Evolutionary conservation across 345 rosid genomes (phyloP).

Genomic region (Aquilaria yunnanensis): DNA sequence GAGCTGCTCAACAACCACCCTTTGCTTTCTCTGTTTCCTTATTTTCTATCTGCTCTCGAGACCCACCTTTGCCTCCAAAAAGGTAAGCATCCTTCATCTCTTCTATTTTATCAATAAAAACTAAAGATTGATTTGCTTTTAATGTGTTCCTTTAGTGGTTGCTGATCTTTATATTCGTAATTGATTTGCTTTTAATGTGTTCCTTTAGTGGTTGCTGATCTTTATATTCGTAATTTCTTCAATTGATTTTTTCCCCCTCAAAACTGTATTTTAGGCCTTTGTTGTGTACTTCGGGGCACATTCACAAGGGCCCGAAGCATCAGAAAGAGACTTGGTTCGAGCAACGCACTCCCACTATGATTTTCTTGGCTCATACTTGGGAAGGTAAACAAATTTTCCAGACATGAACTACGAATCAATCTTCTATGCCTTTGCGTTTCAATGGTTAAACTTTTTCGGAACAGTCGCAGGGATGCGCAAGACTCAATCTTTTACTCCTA

Average conservation of each 20-base stretch:
- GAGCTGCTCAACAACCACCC: constrained; percentile 15
- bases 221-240: too few species aligned
- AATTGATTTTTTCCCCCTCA: too few species aligned
- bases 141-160: not conserved
- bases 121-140: not conserved
- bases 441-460: not conserved
- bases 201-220: too few species aligned
- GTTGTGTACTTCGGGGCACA: constrained; percentile 85
- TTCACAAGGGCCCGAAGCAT: constrained; percentile 33
- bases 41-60: constrained; percentile 18
- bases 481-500: constrained; percentile 69
- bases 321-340: constrained; percentile 27
- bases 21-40: constrained; percentile 21
- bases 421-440: not conserved
- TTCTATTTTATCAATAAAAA: not conserved
- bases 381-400: constrained; percentile 32
- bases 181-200: not conserved
- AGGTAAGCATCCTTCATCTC: constrained; percentile 27
- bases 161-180: too few species aligned
- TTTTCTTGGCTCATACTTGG: constrained; percentile 63
- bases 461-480: constrained; percentile 42
- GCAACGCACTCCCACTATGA: constrained; percentile 50
- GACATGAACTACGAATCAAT: not conserved
- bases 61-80: constrained; percentile 36
- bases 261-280: constrained; percentile 28